Evolutionary conservation across 129 eudicot species (phyloP).

Genomic region (Arctium lappa): DNA sequence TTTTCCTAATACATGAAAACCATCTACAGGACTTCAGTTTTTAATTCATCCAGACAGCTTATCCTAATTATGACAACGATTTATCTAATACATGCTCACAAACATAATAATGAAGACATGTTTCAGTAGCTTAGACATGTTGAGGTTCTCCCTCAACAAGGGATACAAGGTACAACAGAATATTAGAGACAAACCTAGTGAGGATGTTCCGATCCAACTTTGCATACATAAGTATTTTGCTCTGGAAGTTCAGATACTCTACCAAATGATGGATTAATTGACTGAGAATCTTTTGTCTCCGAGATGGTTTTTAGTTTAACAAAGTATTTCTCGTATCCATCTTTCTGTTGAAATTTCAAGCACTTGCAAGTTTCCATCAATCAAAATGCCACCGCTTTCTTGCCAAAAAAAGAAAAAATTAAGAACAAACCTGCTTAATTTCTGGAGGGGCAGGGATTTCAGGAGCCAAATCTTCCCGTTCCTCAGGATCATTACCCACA

Average conservation of each 20-base stretch:
- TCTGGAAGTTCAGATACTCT: not conserved
- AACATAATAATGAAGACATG: not conserved
- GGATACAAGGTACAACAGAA: not conserved
- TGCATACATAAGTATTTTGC: not conserved
- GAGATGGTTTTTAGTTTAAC: not conserved
- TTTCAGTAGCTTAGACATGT: not conserved
- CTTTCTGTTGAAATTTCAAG: not conserved
- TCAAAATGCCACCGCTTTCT: not conserved
- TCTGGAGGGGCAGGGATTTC: slow-evolving; percentile 99
- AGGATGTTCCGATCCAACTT: not conserved
- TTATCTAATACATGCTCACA: not conserved
- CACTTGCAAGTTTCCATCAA: not conserved
- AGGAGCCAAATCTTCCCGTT: slow-evolving; percentile 94
- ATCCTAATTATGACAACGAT: not conserved
- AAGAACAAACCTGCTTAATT: slow-evolving; percentile 72
- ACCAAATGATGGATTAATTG: not conserved
- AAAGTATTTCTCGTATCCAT: not conserved
- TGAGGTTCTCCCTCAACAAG: not conserved
- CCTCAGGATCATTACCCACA: slow-evolving; percentile 82
- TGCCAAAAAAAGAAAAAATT: not conserved
- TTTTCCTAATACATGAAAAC: not conserved
- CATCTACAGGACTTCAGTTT: not conserved
- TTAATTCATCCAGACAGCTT: not conserved
- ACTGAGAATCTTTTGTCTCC: not conserved
- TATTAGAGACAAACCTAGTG: not conserved